Conservation (phyloP, 2,329 filamentous ascomycete species). For the Aspergillus pseudotamarii region DNA sequence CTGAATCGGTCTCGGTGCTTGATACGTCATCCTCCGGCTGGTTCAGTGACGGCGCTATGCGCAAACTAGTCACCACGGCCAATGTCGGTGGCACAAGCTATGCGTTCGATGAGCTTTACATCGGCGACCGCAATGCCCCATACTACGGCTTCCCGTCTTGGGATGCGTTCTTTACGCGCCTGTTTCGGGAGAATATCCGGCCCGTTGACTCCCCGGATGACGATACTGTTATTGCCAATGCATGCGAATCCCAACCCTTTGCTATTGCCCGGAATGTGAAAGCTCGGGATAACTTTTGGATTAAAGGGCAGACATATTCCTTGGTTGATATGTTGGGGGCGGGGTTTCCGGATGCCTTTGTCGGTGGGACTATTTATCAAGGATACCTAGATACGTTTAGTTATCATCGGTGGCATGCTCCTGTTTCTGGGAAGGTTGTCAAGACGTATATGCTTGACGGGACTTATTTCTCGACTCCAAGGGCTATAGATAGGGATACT, state of each 20-base stretch:
- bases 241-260: slow-evolving; percentile 65
- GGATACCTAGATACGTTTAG: slow-evolving; percentile 65
- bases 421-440: slow-evolving; percentile 61
- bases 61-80: neutral
- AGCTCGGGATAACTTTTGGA: slow-evolving; percentile 66
- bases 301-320: slow-evolving; percentile 69
- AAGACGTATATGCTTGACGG: slow-evolving; percentile 60
- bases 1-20: slow-evolving; percentile 1
- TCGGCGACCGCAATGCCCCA: neutral
- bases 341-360: slow-evolving; percentile 53
- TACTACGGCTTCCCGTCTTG: slow-evolving; percentile 40
- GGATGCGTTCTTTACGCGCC: slow-evolving; percentile 70
- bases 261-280: slow-evolving; percentile 45
- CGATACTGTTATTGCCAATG: slow-evolving; percentile 58
- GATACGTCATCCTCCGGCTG: neutral
- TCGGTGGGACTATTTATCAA: slow-evolving; percentile 66
- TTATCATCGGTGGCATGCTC: slow-evolving; percentile 70
- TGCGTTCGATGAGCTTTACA: neutral
- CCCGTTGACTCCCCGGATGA: slow-evolving; percentile 59
- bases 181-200: slow-evolving; percentile 56
- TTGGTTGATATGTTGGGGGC: slow-evolving; percentile 62
- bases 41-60: neutral
- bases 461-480: slow-evolving; percentile 59
- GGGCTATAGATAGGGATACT: neutral
- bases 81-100: neutral